phyloP scores from a whole-genome alignment of 208 protist species.

The Porcisia deanei region DNA sequence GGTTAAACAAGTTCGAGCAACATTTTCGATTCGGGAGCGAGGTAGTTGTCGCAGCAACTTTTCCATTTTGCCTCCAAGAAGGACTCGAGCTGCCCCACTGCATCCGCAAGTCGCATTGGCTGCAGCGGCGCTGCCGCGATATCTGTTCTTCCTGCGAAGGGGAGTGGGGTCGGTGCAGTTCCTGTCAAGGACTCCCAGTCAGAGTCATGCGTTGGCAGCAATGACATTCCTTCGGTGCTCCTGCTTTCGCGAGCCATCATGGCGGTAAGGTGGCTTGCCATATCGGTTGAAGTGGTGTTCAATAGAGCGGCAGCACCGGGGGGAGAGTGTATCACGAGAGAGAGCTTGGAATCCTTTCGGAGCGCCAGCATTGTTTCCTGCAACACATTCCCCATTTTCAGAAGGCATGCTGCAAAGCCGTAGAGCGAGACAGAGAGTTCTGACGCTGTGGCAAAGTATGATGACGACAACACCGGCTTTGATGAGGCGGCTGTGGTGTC shows the following conservation, averaged over 20 bases:
- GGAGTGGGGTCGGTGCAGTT: not conserved
- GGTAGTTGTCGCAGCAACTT: constrained; percentile 37
- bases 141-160: not conserved
- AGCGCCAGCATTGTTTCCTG: constrained; percentile 62
- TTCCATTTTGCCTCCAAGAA: constrained; percentile 27
- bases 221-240: not conserved
- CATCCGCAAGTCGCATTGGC: constrained; percentile 22
- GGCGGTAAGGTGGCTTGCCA: constrained; percentile 7
- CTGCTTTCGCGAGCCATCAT: constrained; percentile 4
- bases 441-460: constrained; percentile 7
- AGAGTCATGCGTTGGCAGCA: constrained; percentile 11
- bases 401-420: constrained; percentile 43
- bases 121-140: not conserved
- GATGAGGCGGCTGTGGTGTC: not conserved
- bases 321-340: constrained; percentile 7
- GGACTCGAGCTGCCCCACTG: constrained; percentile 25
- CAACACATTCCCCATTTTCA: constrained; percentile 59
- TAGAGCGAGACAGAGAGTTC: constrained; percentile 35
- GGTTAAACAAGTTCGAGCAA: constrained; percentile 26
- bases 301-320: not conserved
- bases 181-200: not conserved
- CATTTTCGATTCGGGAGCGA: constrained; percentile 47
- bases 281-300: not conserved
- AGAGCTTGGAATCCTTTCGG: constrained; percentile 19
- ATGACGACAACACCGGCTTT: constrained; percentile 1